Evolutionary conservation across 345 rosid genomes (phyloP), one percentile per base, ranked within the genome.

Genomic region (Ceriops tagal): DNA sequence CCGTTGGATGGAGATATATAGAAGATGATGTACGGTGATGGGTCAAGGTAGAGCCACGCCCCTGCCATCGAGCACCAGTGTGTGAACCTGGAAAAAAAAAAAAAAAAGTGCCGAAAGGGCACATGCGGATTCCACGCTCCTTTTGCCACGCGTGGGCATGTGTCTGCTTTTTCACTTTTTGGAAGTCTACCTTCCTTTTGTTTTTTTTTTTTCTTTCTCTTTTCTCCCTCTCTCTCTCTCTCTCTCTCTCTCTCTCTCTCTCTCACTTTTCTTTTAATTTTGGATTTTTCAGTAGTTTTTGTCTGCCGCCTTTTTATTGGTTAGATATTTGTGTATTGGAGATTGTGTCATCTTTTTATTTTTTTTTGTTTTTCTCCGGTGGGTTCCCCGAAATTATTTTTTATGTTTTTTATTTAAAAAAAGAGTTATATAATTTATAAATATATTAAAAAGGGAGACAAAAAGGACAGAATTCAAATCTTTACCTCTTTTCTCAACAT

Each of bases 111-210:
- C 70, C 74, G 46, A 58, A 46, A 18, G 59, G 67, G 66, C 62
- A 31, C 49, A 20, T 66, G 67, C 73, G 58, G 55, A 71, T 62
- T 58, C 70, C 83, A 85, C 89, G 86, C 86, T 86, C 85, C 63
- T 76, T 69, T 69, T 7, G 32, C 21, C 58, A 66, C 70, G 82
- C 83, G 83, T 77, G 80, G 66, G 19, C 2, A 7, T 39, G 35
- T 46, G 31, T 26, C 24, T 49, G 51, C 74, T 59, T 35, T 53
- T 53, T 53, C 43, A 24, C 39, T 37, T 7, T 39, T 46, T 10
- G 10, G 57, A 30, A 35, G 49, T 35, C 58, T 24, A 0, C 11
- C 39, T 27, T 57, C 51, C n/a, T 55, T 21, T 46, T 32, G 1
- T 24, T 35, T 63, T 57, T 52, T 61, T 61, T 37, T 28, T 63